Evolutionary conservation across 2,329 filamentous ascomycete genomes (phyloP).

Genomic region (Colletotrichum sp.): DNA sequence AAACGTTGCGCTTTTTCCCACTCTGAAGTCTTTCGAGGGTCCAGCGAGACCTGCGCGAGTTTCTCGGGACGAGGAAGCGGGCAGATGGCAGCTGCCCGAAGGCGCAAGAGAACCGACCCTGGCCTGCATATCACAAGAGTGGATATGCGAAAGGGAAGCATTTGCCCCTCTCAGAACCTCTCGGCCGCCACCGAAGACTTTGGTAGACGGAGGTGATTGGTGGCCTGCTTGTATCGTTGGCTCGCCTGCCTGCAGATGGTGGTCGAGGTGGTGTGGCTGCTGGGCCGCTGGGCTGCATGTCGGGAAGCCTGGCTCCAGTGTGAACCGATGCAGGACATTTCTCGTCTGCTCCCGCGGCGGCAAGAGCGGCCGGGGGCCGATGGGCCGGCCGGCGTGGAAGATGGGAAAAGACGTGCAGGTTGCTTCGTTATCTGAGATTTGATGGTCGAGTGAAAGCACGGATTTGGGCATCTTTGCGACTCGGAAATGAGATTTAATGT

Average conservation of each 20-base stretch:
- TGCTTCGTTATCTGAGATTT: background rate
- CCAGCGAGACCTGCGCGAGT: background rate
- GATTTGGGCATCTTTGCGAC: background rate
- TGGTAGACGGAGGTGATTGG: background rate
- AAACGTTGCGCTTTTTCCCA: background rate
- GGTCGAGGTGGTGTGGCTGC: background rate
- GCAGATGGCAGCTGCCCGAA: background rate
- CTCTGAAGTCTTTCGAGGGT: background rate
- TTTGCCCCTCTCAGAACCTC: background rate
- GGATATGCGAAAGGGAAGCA: background rate
- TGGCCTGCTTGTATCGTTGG: background rate
- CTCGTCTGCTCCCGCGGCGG: background rate
- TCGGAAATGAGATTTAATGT: background rate
- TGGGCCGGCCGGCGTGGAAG: background rate
- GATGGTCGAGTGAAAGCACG: background rate
- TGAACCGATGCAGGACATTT: background rate
- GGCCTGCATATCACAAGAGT: background rate
- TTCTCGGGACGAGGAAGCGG: background rate
- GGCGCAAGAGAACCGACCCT: background rate
- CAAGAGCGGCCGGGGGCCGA: background rate
- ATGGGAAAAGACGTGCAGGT: background rate
- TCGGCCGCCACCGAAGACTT: background rate
- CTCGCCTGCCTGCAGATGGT: background rate
- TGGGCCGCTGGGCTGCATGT: constrained; percentile 12
- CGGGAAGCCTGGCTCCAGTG: background rate